These are phyloP conservation scores for Rostrohypoxylon terebratum DNA, from an alignment of 495 filamentous ascomycete species.

Conservation along the genomic window DNA sequence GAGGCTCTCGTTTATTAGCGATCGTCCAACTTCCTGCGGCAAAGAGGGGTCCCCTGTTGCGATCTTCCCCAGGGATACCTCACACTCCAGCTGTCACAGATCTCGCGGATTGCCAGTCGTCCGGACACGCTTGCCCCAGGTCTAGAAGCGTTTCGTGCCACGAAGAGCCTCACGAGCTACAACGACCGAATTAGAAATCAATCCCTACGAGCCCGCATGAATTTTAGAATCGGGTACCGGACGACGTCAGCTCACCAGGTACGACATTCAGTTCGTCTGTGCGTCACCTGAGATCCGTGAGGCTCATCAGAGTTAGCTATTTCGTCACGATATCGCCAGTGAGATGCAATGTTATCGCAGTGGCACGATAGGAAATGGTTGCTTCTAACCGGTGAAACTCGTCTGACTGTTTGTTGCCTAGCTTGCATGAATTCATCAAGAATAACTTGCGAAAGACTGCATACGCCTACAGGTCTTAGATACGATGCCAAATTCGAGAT, in stretches of 20 bases:
- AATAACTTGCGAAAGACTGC: neutral
- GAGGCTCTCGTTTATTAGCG: slow-evolving; percentile 7
- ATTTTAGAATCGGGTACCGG: neutral
- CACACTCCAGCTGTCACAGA: slow-evolving; percentile 39
- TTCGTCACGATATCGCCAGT: neutral
- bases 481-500: neutral
- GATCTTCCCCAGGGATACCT: slow-evolving; percentile 22
- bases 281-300: neutral
- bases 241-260: neutral
- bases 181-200: neutral
- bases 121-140: slow-evolving; percentile 15
- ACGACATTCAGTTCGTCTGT: neutral
- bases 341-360: neutral
- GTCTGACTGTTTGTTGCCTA: neutral
- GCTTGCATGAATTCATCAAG: neutral
- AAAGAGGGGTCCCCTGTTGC: slow-evolving; percentile 3
- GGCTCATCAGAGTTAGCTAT: neutral
- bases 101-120: slow-evolving; percentile 36
- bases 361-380: slow-evolving; percentile 3
- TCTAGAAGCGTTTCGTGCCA: neutral
- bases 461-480: neutral
- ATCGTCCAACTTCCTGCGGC: slow-evolving; percentile 11
- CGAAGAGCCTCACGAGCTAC: slow-evolving; percentile 30
- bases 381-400: neutral
- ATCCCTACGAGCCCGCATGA: neutral